Evolutionary conservation across 2,329 filamentous ascomycete genomes (phyloP).

Genomic region (Onygenales sp.): DNA sequence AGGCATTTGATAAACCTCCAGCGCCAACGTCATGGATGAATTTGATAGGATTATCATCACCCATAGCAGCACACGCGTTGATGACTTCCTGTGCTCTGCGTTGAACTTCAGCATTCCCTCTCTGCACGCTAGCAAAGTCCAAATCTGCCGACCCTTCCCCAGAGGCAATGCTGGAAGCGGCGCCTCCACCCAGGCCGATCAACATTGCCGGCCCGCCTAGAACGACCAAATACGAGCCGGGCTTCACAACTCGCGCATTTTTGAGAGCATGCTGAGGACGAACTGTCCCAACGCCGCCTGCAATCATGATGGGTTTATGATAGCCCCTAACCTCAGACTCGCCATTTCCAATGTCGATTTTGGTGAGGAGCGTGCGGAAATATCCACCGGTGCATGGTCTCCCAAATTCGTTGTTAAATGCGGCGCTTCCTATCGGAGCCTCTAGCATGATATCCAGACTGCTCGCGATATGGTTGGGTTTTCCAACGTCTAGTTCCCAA

Average conservation of each 20-base stretch:
- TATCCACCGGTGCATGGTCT: constrained; percentile 80
- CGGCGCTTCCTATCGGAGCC: constrained; percentile 85
- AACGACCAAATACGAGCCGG: constrained; percentile 85
- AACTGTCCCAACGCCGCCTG: constrained; percentile 87
- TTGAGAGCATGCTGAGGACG: constrained; percentile 87
- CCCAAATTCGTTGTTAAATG: constrained; percentile 97
- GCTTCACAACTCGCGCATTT: constrained; percentile 63
- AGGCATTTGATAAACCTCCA: constrained; percentile 73
- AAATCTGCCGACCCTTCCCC: constrained; percentile 83
- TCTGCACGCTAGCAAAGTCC: constrained; percentile 94
- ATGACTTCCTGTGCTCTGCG: constrained; percentile 96
- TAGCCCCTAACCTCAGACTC: constrained; percentile 73
- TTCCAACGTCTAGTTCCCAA: constrained; percentile 88
- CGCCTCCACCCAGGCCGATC: constrained; percentile 90
- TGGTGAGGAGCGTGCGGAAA: constrained; percentile 79
- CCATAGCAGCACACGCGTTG: constrained; percentile 80
- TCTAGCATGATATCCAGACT: constrained; percentile 96
- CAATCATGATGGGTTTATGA: constrained; percentile 98
- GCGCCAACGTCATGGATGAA: constrained; percentile 98
- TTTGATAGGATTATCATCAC: constrained; percentile 76
- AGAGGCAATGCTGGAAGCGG: constrained; percentile 82
- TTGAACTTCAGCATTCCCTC: constrained; percentile 95
- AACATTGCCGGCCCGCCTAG: constrained; percentile 95
- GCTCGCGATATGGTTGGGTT: constrained; percentile 84
- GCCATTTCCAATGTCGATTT: constrained; percentile 51